Conservation (phyloP, 1,284 basidiomycete species). For the Leccinum angustisporum region DNA sequence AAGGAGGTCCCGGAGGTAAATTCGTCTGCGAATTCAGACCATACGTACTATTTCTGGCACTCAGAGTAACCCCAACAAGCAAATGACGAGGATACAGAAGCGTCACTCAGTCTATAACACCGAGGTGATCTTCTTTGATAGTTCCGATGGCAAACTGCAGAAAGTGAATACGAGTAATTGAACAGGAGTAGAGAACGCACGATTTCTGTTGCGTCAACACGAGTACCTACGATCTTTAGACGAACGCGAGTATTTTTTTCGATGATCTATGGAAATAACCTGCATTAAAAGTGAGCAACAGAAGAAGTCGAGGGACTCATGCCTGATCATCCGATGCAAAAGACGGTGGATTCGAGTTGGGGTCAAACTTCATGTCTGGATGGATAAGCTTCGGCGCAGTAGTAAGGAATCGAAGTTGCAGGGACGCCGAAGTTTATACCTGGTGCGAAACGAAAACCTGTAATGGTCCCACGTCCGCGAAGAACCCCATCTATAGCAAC, state of each 20-base stretch:
- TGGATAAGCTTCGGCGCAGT: slow-evolving; percentile 73
- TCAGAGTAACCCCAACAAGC: no score
- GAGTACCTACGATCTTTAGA: slow-evolving; percentile 94
- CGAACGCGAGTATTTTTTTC: slow-evolving; percentile 92
- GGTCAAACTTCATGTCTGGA: slow-evolving; percentile 90
- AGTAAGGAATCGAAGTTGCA: slow-evolving; percentile 18
- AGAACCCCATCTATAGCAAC: slow-evolving; percentile 87
- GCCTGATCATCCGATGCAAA: slow-evolving; percentile 90
- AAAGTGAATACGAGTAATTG: not conserved
- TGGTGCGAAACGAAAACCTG: slow-evolving; percentile 93
- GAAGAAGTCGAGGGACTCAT: slow-evolving; percentile 12
- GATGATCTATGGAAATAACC: slow-evolving; percentile 61
- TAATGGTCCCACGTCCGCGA: slow-evolving; percentile 93
- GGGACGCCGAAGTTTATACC: slow-evolving; percentile 48
- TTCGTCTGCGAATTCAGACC: not conserved
- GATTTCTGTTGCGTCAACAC: slow-evolving; percentile 97
- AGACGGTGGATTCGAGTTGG: slow-evolving; percentile 89
- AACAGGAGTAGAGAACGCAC: slow-evolving; percentile 47
- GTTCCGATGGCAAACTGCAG: slow-evolving; percentile 87
- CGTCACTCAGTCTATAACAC: slow-evolving; percentile 64
- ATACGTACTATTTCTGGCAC: not conserved
- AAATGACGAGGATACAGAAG: not conserved
- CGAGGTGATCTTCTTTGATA: slow-evolving; percentile 93
- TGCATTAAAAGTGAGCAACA: not conserved
- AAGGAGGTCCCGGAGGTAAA: no score